Conservation (phyloP, 2,329 filamentous ascomycete species). For the Saccharata proteae region DNA sequence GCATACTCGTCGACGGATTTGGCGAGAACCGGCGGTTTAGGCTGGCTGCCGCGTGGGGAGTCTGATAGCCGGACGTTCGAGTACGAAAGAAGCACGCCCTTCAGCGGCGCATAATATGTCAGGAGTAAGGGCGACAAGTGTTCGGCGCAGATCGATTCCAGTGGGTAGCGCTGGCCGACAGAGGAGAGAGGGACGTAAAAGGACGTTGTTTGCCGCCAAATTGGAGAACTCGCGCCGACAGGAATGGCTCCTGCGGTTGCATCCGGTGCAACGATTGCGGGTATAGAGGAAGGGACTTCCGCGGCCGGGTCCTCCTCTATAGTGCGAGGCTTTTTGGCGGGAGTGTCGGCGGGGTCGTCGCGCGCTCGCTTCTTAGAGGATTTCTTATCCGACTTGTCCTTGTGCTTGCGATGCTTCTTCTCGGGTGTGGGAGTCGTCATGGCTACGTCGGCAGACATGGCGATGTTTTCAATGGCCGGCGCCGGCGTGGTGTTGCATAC, state of each 20-base stretch:
- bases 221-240: conserved; percentile 30
- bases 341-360: conserved; percentile 7
- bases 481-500: conserved; percentile 7
- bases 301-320: conserved; percentile 1
- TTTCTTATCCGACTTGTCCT: conserved; percentile 16
- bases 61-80: conserved; percentile 55
- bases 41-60: conserved; percentile 25
- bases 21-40: conserved; percentile 8
- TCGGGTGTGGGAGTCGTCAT: conserved; percentile 14
- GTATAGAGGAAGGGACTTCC: neutral
- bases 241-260: neutral
- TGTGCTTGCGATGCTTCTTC: conserved; percentile 31
- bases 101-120: conserved; percentile 60
- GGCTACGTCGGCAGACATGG: conserved; percentile 13
- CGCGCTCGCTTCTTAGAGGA: conserved; percentile 16
- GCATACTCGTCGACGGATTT: conserved; percentile 54
- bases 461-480: conserved; percentile 22
- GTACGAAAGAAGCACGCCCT: conserved; percentile 65
- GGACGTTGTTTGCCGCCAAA: conserved; percentile 67
- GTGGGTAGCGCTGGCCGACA: conserved; percentile 53
- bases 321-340: conserved; percentile 8
- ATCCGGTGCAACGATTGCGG: neutral
- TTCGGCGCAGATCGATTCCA: conserved; percentile 60
- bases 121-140: conserved; percentile 65
- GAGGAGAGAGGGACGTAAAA: conserved; percentile 69